phyloP scores from a whole-genome alignment of 371 early-diverging fungal genomes.

The Batkoa obscura region DNA sequence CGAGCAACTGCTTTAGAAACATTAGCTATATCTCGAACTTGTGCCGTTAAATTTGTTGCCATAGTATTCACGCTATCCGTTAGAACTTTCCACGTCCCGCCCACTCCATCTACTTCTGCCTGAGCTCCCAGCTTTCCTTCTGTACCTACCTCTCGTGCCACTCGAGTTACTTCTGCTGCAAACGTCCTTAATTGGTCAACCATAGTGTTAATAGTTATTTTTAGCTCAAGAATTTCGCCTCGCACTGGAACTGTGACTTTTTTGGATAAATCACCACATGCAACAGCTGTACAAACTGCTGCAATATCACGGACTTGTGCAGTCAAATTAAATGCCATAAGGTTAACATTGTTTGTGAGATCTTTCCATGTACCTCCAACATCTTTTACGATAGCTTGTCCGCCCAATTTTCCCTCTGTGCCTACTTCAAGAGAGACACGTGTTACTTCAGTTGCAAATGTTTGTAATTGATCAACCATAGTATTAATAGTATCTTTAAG shows the following conservation, averaged over 20 bases:
- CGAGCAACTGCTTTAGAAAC: constrained; percentile 26
- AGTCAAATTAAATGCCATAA: constrained; percentile 26
- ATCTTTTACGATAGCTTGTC: constrained; percentile 23
- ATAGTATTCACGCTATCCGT: constrained; percentile 42
- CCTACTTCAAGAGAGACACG: constrained; percentile 43
- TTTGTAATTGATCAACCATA: constrained; percentile 36
- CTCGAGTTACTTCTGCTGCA: constrained; percentile 38
- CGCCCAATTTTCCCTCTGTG: constrained; percentile 36
- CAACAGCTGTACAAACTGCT: constrained; percentile 29
- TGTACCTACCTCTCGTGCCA: constrained; percentile 39
- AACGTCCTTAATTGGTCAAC: constrained; percentile 33
- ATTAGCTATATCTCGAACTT: constrained; percentile 26
- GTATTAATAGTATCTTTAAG: constrained; percentile 28
- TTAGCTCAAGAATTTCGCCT: constrained; percentile 41
- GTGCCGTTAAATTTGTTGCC: constrained; percentile 31
- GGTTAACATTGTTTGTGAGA: constrained; percentile 33
- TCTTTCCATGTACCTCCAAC: constrained; percentile 29
- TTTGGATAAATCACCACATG: constrained; percentile 34
- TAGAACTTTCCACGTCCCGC: constrained; percentile 34
- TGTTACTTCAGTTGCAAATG: constrained; percentile 42
- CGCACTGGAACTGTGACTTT: constrained; percentile 24
- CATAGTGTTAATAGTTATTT: constrained; percentile 40
- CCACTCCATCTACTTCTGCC: constrained; percentile 27
- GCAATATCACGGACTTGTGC: constrained; percentile 33
- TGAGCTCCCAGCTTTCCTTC: constrained; percentile 37